phyloP scores from a whole-genome alignment of 1,284 basidiomycete species.

The Meira miltonrushii region DNA sequence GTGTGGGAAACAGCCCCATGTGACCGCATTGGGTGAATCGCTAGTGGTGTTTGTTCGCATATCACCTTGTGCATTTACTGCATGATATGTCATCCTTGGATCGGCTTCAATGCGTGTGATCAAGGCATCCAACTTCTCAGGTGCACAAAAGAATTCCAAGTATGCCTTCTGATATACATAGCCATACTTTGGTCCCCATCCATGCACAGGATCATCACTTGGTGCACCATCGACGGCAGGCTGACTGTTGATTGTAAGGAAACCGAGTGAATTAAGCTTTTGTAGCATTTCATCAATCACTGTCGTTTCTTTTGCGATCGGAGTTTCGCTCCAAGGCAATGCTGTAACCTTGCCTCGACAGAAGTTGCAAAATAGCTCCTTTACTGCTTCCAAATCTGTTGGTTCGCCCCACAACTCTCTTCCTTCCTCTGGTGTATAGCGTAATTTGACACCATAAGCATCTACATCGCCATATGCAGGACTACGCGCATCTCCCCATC shows the following conservation, averaged over 20 bases:
- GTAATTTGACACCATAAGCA: conserved; percentile 66
- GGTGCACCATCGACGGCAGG: conserved; percentile 78
- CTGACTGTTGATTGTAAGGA: conserved; percentile 98
- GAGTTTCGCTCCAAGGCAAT: conserved; percentile 93
- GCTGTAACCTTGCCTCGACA: conserved; percentile 57
- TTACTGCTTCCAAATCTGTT: conserved; percentile 32
- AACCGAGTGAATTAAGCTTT: conserved; percentile 76
- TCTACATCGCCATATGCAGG: conserved; percentile 97
- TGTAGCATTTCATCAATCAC: conserved; percentile 75
- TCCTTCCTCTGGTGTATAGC: conserved; percentile 69
- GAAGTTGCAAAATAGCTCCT: conserved; percentile 53
- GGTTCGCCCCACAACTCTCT: conserved; percentile 51
- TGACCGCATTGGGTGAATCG: conserved; percentile 94
- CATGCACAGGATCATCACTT: conserved; percentile 67
- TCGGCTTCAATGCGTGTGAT: conserved; percentile 82
- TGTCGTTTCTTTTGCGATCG: conserved; percentile 75
- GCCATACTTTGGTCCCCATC: conserved; percentile 52
- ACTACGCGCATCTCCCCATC: conserved; percentile 91
- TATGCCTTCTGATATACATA: conserved; percentile 62
- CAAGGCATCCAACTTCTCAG: conserved; percentile 68
- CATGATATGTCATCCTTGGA: conserved; percentile 89
- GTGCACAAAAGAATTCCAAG: conserved; percentile 88
- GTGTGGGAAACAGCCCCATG: conserved; percentile 94
- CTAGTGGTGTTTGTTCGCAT: conserved; percentile 84
- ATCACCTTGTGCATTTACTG: conserved; percentile 77